Evolutionary conservation across 2,329 filamentous ascomycete species (phyloP), one percentile per base, ranked within the genome.

Genomic region (Cadophora luteo-olivacea): DNA sequence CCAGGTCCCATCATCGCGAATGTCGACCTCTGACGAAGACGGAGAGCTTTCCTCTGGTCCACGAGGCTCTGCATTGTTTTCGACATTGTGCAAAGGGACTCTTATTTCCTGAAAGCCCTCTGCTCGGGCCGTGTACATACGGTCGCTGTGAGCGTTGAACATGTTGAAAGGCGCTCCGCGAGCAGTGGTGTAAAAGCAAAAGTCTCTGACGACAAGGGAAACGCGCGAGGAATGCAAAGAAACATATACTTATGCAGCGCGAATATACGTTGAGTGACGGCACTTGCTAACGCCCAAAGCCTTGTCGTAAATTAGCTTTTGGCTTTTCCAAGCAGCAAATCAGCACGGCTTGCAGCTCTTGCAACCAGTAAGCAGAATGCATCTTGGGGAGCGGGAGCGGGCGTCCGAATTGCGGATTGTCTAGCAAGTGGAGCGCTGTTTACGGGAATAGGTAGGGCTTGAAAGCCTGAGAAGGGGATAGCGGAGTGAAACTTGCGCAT

Each of bases 1-100:
- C 89, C 89, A 91, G 24, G 85, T 88, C 41, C 87, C 86, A 61
- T 82, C 81, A 36, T 70, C 63, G 14, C 64, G 61, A 3, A n/a
- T 60, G 45, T 69, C 67, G 19, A 38, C n/a, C 41, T 60, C 52
- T 36, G 64, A 66, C n/a, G 69, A 66, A 11, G 72, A 67, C 3
- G 61, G 45, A 22, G 70, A 69, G 2, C 49, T 25, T 11, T 72
- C 72, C 36, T 71, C 70, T 3, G 67, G 41, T 24, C 66, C 41
- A 41, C 67, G 67, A 32, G 54, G 61, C 38, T 73, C 70, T 45
- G 66, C 64, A 48, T 61, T 66, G 32, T 72, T 60, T 60, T 72
- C 70, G 25, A 71, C 64, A 63, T 75, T 74, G 63, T 77, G 74
- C 24, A 76, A 67, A 61, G 73, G 74, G 57, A 73, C 69, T 32